A percentile compares a stretch with the other conserved stretches of the same genome.
phyloP scores from a whole-genome alignment of 1,284 basidiomycete genomes.

The Microbotryum violaceum region DNA sequence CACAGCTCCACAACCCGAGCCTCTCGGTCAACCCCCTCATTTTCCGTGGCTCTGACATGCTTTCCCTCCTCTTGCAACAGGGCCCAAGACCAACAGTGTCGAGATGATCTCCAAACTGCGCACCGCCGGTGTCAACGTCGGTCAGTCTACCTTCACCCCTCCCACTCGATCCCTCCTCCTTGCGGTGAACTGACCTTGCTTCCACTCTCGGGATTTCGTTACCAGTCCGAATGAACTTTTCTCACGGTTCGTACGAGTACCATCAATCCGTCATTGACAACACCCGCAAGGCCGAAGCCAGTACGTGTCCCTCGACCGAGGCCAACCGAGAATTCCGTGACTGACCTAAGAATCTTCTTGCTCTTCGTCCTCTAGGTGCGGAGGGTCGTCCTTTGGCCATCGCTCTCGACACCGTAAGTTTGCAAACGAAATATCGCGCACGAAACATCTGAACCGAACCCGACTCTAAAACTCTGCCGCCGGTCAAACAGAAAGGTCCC shows the following conservation, averaged over 20 bases:
- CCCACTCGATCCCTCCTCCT: neutral
- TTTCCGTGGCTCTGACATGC: neutral
- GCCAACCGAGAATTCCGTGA: too few relatives aligned
- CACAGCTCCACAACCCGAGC: neutral
- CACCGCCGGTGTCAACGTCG: slow-evolving; percentile 88
- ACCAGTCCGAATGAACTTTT: slow-evolving; percentile 95
- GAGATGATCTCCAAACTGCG: slow-evolving; percentile 75
- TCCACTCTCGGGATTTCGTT: neutral
- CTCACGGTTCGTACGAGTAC: slow-evolving; percentile 91
- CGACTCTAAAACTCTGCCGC: too few relatives aligned
- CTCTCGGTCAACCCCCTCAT: neutral
- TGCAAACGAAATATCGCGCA: too few relatives aligned
- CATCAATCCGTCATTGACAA: slow-evolving; percentile 98
- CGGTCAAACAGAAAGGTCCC: slow-evolving; percentile 73
- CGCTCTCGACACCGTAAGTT: slow-evolving; percentile 79
- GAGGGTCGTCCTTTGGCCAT: slow-evolving; percentile 88
- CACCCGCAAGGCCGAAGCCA: slow-evolving; percentile 70
- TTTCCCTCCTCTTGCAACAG: slow-evolving; percentile 42
- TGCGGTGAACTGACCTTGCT: neutral
- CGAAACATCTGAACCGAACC: too few relatives aligned
- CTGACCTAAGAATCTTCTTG: neutral
- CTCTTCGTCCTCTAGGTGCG: slow-evolving; percentile 44
- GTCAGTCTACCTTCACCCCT: slow-evolving; percentile 48
- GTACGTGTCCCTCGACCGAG: slow-evolving; percentile 45
- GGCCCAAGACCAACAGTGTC: slow-evolving; percentile 82